phyloP scores from a whole-genome alignment of 345 rosid species.

The Aegle marmelos region DNA sequence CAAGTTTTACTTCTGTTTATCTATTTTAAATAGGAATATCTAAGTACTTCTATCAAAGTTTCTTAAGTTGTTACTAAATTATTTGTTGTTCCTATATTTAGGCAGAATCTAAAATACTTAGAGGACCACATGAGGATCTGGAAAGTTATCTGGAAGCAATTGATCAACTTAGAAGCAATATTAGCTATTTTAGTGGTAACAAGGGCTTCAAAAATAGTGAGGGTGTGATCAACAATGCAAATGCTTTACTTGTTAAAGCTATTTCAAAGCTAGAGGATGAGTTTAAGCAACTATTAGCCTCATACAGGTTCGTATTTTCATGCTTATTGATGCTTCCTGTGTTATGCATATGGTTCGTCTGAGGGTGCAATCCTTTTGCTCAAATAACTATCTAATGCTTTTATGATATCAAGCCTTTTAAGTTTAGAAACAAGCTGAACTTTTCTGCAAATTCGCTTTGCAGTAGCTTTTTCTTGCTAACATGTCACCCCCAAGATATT shows the following conservation, averaged over 20 bases:
- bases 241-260: conserved; percentile 80
- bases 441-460: not conserved
- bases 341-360: not conserved
- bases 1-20: not conserved
- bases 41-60: not conserved
- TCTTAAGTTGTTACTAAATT: conserved; percentile 14
- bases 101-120: conserved; percentile 94
- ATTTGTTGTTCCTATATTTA: conserved; percentile 33
- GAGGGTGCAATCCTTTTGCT: not conserved
- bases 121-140: conserved; percentile 92
- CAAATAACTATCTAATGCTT: not conserved
- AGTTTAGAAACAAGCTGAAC: conserved; percentile 3
- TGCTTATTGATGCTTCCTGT: not conserved
- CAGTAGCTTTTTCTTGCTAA: not conserved
- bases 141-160: conserved; percentile 90
- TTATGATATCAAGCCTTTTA: not conserved
- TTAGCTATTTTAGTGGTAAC: conserved; percentile 61
- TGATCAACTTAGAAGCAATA: conserved; percentile 74
- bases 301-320: conserved; percentile 65
- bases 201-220: conserved; percentile 75
- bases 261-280: conserved; percentile 93
- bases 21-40: not conserved
- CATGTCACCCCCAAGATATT: not conserved
- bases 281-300: conserved; percentile 72
- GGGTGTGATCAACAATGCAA: conserved; percentile 64